Conservation (phyloP, 257 asterid species). For the Solanum ahanhuiri region DNA sequence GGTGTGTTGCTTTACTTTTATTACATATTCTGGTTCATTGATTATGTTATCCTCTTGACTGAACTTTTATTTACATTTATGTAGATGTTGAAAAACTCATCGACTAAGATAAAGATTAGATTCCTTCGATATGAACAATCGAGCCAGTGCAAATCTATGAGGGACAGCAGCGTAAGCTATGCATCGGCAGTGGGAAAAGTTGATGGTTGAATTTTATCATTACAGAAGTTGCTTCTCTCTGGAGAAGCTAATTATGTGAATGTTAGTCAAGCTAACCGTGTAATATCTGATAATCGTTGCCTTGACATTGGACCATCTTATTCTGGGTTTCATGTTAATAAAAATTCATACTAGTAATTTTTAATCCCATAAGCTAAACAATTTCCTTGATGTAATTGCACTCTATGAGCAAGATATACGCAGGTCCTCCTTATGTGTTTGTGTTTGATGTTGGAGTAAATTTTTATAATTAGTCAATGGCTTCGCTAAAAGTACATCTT, state of each 20-base stretch:
- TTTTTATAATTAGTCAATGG: not conserved
- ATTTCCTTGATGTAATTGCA: not conserved
- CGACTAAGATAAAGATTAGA: conserved; percentile 57
- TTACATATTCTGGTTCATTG: not conserved
- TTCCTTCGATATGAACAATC: conserved; percentile 91
- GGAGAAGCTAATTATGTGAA: not conserved
- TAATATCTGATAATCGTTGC: conserved; percentile 1
- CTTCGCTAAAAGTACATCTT: not conserved
- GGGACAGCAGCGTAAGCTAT: conserved; percentile 97
- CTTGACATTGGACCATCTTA: not conserved
- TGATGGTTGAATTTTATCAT: conserved; percentile 30
- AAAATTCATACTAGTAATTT: not conserved
- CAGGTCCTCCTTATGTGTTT: not conserved
- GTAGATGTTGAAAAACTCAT: conserved; percentile 70
- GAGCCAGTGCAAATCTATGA: conserved; percentile 71
- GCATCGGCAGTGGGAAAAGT: conserved; percentile 89
- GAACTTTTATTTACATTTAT: not conserved
- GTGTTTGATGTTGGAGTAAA: not conserved
- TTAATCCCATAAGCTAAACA: not conserved
- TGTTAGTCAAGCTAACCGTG: not conserved
- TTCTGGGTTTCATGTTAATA: not conserved
- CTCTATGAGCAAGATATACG: not conserved
- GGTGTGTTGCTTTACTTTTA: not conserved
- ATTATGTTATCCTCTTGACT: not conserved
- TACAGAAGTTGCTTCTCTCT: not conserved